Conservation (phyloP, 2,329 filamentous ascomycete species). For the Paraphoma chrysanthemicola region DNA sequence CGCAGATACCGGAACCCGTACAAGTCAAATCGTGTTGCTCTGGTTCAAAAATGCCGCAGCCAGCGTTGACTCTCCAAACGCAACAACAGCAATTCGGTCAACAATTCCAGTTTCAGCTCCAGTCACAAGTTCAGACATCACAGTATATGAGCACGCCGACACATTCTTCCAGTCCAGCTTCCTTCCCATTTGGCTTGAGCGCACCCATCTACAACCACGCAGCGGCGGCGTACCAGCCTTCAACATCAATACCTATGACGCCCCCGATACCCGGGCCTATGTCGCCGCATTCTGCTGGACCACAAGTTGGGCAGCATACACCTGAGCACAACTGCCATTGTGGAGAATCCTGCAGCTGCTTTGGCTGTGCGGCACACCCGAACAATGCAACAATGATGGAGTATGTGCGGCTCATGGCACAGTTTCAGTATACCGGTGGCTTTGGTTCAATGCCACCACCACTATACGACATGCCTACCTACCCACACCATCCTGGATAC, state of each 20-base stretch:
- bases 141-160: conserved; percentile 28
- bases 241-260: conserved; percentile 42
- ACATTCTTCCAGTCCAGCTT: conserved; percentile 15
- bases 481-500: conserved; percentile 41
- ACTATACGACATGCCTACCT: conserved; percentile 44
- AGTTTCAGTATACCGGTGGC: conserved; percentile 43
- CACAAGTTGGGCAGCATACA: conserved; percentile 43
- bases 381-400: conserved; percentile 69
- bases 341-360: conserved; percentile 70
- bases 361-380: conserved; percentile 72
- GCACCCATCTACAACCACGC: conserved; percentile 45
- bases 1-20: conserved; percentile 21
- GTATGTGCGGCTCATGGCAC: conserved; percentile 54
- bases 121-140: conserved; percentile 26
- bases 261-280: conserved; percentile 16
- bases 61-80: not conserved
- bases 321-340: conserved; percentile 64
- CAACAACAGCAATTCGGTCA: conserved; percentile 17
- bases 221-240: conserved; percentile 38
- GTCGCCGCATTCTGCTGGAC: conserved; percentile 31
- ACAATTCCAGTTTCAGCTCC: conserved; percentile 27
- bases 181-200: conserved; percentile 36
- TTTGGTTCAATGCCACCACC: conserved; percentile 40
- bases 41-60: conserved; percentile 22
- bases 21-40: conserved; percentile 43